These are phyloP conservation scores for Fraxinus velutina DNA, from an alignment of 305 asterid species.

Conservation along the genomic window DNA sequence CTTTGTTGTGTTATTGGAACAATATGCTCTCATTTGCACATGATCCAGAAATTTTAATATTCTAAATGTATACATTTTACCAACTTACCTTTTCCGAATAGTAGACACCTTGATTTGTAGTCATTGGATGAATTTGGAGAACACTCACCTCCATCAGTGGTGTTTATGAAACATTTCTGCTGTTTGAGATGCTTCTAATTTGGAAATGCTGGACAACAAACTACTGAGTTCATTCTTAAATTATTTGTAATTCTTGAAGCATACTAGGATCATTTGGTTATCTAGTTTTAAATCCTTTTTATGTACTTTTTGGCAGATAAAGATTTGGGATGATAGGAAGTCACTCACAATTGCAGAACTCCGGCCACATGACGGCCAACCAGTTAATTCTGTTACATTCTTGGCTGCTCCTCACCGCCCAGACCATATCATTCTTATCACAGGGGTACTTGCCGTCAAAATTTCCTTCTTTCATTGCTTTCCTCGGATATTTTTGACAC, in stretches of 20 bases:
- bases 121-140: background rate
- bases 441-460: conserved; percentile 59
- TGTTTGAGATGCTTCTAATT: background rate
- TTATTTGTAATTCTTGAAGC: conserved; percentile 13
- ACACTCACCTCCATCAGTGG: background rate
- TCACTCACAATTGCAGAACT: conserved; percentile 67
- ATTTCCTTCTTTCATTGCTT: background rate
- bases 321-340: conserved; percentile 90
- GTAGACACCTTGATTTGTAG: background rate
- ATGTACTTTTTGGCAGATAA: conserved; percentile 53
- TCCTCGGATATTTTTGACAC: background rate
- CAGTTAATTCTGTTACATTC: conserved; percentile 81
- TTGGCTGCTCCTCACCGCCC: conserved; percentile 81
- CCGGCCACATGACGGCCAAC: conserved; percentile 82
- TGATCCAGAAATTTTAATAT: background rate
- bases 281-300: conserved; percentile 3
- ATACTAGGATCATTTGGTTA: background rate
- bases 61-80: background rate
- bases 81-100: background rate
- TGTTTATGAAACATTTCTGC: background rate
- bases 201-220: background rate
- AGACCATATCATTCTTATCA: conserved; percentile 80
- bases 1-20: background rate
- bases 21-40: background rate
- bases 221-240: background rate